These are phyloP conservation scores for Buddleja alternifolia DNA, from an alignment of 257 asterid species.

Conservation along the genomic window DNA sequence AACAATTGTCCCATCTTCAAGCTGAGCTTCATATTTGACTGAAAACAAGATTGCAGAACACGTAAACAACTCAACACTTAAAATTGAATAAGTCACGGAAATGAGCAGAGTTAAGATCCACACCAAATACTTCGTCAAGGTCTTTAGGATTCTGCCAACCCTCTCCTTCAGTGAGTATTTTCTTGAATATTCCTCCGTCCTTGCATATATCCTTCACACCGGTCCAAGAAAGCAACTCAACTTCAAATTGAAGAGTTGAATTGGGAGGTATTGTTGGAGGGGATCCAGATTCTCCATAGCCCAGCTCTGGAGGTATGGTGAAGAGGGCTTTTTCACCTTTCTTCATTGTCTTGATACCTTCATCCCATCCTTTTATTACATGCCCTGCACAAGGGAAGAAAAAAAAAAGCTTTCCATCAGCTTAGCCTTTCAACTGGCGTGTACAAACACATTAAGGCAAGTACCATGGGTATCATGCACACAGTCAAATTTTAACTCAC, in stretches of 20 bases:
- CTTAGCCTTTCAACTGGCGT: too few species aligned
- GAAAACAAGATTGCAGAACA: slow-evolving; percentile 1
- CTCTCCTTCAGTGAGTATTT: slow-evolving; percentile 51
- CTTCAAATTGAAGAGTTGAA: slow-evolving; percentile 60
- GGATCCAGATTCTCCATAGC: slow-evolving; percentile 65
- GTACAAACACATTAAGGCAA: too few species aligned
- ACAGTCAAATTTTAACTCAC: neutral
- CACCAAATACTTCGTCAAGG: slow-evolving; percentile 61
- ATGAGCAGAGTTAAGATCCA: neutral
- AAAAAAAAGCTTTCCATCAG: too few species aligned
- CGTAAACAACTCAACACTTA: neutral
- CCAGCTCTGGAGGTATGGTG: slow-evolving; percentile 57
- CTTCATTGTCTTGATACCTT: slow-evolving; percentile 63
- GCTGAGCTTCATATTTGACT: slow-evolving; percentile 52
- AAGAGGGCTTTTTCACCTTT: slow-evolving; percentile 63
- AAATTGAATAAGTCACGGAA: neutral
- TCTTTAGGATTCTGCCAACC: slow-evolving; percentile 68
- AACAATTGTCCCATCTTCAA: slow-evolving; percentile 55
- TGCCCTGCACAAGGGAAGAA: slow-evolving; percentile 39
- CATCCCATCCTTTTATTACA: slow-evolving; percentile 69
- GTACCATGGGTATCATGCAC: neutral
- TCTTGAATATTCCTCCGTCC: slow-evolving; percentile 64
- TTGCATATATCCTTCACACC: slow-evolving; percentile 58
- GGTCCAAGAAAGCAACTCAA: slow-evolving; percentile 59
- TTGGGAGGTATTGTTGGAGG: slow-evolving; percentile 61